A percentile compares a stretch with the other conserved stretches of the same genome.
These are phyloP conservation scores for Coniochaeta prunicola DNA, from an alignment of 2,329 filamentous ascomycete genomes.

Conservation along the genomic window DNA sequence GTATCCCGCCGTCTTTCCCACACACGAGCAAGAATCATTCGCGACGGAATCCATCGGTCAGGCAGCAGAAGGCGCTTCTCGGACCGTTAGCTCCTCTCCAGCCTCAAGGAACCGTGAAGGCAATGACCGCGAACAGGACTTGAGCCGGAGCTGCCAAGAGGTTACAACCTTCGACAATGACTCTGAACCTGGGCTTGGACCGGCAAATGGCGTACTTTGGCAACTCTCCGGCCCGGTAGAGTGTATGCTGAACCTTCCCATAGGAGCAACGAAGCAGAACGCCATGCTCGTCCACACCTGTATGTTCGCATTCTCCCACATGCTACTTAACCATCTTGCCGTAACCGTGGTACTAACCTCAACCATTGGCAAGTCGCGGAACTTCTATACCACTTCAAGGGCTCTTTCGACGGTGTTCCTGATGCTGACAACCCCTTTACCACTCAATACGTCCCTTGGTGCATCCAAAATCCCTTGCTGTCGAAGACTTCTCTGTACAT, in stretches of 20 bases:
- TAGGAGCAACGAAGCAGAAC: conserved; percentile 11
- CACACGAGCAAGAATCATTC: neutral
- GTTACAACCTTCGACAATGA: neutral
- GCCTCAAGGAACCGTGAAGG: neutral
- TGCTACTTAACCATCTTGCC: neutral
- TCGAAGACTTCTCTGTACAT: conserved; percentile 37
- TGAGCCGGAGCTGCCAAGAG: neutral
- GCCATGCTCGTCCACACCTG: conserved; percentile 13
- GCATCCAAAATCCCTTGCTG: conserved; percentile 36
- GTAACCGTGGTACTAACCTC: neutral
- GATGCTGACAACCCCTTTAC: conserved; percentile 33
- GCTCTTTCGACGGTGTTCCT: conserved; percentile 36
- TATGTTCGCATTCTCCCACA: conserved; percentile 3
- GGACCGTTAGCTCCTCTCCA: neutral
- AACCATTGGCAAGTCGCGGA: conserved; percentile 27
- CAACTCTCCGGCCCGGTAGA: conserved; percentile 10
- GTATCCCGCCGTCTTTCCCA: conserved; percentile 1
- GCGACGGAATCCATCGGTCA: neutral
- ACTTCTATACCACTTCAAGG: conserved; percentile 38
- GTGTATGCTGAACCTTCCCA: conserved; percentile 11
- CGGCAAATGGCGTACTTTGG: conserved; percentile 4
- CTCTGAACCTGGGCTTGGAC: neutral
- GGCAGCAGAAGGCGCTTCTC: neutral
- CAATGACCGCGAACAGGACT: neutral
- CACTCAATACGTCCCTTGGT: conserved; percentile 35